These are phyloP conservation scores for Pseudopyrenochaeta lycopersici DNA, from an alignment of 2,329 filamentous ascomycete genomes.

Conservation along the genomic window DNA sequence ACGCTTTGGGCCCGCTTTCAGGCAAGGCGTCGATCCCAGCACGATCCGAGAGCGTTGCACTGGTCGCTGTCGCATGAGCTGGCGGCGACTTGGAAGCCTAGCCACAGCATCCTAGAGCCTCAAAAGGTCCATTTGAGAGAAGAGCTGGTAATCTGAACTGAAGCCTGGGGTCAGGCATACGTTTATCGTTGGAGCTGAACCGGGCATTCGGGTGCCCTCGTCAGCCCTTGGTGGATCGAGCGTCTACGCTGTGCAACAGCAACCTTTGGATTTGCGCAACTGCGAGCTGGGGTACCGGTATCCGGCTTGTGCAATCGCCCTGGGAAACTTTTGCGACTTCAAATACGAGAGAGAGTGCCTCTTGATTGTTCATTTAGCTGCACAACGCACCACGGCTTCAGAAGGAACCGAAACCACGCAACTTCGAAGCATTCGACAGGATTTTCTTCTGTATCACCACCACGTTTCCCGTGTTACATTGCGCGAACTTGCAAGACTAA, in stretches of 20 bases:
- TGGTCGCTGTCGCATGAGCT: background rate
- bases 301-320: background rate
- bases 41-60: background rate
- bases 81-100: background rate
- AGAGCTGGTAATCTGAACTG: background rate
- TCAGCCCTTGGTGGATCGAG: constrained; percentile 11
- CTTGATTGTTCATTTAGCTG: background rate
- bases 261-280: background rate
- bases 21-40: background rate
- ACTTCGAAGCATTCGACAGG: background rate
- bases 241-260: constrained; percentile 10
- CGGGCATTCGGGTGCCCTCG: constrained; percentile 5
- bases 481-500: background rate
- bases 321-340: background rate
- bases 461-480: background rate
- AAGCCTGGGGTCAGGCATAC: background rate
- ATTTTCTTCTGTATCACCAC: background rate
- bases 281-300: background rate
- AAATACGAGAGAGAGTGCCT: background rate
- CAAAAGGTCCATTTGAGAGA: background rate
- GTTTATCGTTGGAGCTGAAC: background rate
- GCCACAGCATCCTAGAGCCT: background rate
- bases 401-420: background rate
- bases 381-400: background rate
- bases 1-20: background rate